These are phyloP conservation scores for Aspergillus leporis DNA, from an alignment of 495 filamentous ascomycete genomes.

Conservation along the genomic window DNA sequence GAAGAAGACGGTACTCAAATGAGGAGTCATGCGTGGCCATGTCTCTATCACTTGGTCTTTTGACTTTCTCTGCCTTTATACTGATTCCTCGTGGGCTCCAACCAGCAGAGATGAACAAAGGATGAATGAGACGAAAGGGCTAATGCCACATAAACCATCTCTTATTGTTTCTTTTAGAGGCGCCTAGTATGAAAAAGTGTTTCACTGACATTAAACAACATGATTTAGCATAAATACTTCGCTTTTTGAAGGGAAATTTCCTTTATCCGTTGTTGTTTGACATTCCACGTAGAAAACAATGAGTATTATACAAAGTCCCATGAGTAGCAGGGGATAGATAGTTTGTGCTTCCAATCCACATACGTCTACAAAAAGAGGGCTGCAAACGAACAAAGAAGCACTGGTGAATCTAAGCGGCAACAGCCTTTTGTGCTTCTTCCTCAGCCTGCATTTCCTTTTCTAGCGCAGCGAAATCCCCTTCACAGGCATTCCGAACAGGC, in stretches of 20 bases:
- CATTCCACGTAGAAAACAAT: neutral
- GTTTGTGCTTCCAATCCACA: neutral
- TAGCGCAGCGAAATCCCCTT: slow-evolving; percentile 61
- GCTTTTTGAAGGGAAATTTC: neutral
- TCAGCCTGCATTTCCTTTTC: slow-evolving; percentile 52
- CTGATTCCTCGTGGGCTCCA: neutral
- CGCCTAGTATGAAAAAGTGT: neutral
- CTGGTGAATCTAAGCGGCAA: neutral
- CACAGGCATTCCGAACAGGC: slow-evolving; percentile 50
- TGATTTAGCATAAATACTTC: neutral
- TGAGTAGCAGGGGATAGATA: neutral
- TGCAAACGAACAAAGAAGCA: slow-evolving; percentile 1
- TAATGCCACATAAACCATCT: neutral
- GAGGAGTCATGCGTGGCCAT: neutral
- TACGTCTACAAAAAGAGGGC: neutral
- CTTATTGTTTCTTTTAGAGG: neutral
- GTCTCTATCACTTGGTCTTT: neutral
- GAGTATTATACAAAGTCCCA: neutral
- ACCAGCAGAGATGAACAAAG: neutral
- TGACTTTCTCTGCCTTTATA: neutral
- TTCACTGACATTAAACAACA: neutral
- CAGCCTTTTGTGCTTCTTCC: slow-evolving; percentile 33
- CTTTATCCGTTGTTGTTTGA: neutral
- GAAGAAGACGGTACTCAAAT: neutral
- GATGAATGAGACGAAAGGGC: neutral